These are phyloP conservation scores for Monosporascus cannonballus DNA, from an alignment of 2,329 filamentous ascomycete species.

Conservation along the genomic window DNA sequence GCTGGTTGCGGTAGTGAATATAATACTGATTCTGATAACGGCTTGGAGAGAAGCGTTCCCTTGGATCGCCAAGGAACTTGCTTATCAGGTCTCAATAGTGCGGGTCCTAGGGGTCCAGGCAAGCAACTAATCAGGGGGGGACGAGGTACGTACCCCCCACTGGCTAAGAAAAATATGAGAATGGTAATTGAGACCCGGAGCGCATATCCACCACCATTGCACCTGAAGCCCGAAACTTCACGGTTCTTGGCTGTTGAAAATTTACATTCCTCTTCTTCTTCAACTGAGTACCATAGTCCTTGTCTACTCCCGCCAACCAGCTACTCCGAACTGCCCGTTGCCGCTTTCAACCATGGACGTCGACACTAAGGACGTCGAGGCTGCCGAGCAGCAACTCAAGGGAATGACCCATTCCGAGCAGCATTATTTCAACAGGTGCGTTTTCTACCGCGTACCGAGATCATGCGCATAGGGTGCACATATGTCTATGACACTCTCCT, in stretches of 20 bases:
- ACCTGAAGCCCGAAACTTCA: too few species aligned
- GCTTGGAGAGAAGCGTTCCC: too few species aligned
- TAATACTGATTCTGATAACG: too few species aligned
- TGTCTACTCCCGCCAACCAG: neutral
- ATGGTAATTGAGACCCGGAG: too few species aligned
- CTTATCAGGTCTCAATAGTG: too few species aligned
- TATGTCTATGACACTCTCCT: too few species aligned
- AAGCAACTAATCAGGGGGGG: neutral
- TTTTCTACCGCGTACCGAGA: slow-evolving; percentile 8
- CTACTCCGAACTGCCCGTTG: neutral
- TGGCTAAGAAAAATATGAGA: too few species aligned
- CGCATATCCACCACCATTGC: too few species aligned
- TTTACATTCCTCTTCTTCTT: slow-evolving; percentile 1
- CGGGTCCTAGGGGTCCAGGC: too few species aligned
- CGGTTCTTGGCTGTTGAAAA: neutral
- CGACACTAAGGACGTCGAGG: slow-evolving; percentile 52
- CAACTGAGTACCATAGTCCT: neutral
- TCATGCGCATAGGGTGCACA: too few species aligned
- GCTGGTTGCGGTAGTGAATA: neutral
- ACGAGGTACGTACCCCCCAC: neutral
- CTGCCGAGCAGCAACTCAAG: slow-evolving; percentile 58
- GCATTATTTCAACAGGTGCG: slow-evolving; percentile 96
- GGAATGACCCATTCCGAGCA: slow-evolving; percentile 89
- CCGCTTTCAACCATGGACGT: slow-evolving; percentile 14
- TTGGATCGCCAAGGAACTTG: too few species aligned